Conservation (phyloP, 352 stramenopile genomes). For the Pythium pyrilobum region DNA sequence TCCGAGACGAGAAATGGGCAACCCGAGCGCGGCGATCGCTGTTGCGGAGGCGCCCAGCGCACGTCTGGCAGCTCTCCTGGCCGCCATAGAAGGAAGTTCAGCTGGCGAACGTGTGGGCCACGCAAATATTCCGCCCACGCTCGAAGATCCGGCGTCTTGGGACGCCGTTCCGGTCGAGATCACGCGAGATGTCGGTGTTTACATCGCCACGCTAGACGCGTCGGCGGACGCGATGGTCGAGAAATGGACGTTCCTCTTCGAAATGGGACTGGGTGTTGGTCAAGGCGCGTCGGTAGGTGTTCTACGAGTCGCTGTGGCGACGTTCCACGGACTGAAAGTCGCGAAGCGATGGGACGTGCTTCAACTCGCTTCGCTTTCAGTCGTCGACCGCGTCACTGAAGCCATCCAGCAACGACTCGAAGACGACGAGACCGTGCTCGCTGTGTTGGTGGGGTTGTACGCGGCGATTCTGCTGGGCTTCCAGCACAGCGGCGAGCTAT, state of each 20-base stretch:
- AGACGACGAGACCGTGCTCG: constrained; percentile 22
- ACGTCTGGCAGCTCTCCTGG: constrained; percentile 12
- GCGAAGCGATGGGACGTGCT: constrained; percentile 73
- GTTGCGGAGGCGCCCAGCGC: constrained; percentile 8
- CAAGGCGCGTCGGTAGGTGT: constrained; percentile 22
- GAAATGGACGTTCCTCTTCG: constrained; percentile 29
- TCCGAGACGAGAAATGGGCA: constrained; percentile 19
- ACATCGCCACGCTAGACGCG: constrained; percentile 51
- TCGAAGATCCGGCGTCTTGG: constrained; percentile 54
- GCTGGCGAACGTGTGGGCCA: background rate
- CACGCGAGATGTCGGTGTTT: constrained; percentile 46
- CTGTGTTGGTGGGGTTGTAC: constrained; percentile 38
- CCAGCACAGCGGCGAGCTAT: constrained; percentile 69
- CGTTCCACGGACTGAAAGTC: constrained; percentile 62
- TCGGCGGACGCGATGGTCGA: constrained; percentile 29
- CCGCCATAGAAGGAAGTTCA: constrained; percentile 3
- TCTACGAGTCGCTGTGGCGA: constrained; percentile 47
- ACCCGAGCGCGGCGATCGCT: constrained; percentile 9
- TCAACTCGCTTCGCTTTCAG: constrained; percentile 24
- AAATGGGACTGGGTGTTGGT: background rate
- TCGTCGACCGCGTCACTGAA: constrained; percentile 36
- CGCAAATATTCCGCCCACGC: constrained; percentile 7
- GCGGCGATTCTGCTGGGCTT: constrained; percentile 62
- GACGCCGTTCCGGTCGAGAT: constrained; percentile 31
- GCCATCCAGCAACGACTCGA: constrained; percentile 19